Base-by-base conservation (phyloP, 305 asterid genomes). In the Rubia tinctorum region DNA sequence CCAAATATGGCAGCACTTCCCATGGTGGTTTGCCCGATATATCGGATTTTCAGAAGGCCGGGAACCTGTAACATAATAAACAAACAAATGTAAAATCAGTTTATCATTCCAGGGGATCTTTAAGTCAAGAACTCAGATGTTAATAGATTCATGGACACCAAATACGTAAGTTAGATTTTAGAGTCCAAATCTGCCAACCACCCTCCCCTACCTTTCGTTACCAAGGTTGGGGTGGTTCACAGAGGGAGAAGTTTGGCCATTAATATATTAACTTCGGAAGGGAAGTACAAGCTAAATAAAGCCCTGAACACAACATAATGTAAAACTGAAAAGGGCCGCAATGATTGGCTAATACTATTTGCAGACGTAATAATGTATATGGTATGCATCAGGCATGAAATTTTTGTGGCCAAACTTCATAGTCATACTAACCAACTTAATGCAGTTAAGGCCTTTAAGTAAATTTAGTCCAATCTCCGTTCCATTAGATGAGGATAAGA, bases 61-160 rank as follows among this genome's bases (percentile, higher is more conserved):
- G 64, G 64, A 59, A 59, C 64, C 37, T 59, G 64, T 59, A 59
- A 23, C 64, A 59, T 10, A 9, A 59, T 59, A 23, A 22, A 59
- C n/a, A n/a, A n/a, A n/a, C 34, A 59, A 59, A 45, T 45, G 17
- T 8, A 22, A n/a, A 58, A 14, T 22, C 10, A 58, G 63, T 58
- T 20, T 58, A 59, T 59, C 37, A 22, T 59, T 56, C 30, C 62
- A 20, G 27, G 13, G 20, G 27, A n/a, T 56, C 30, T 22, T 56
- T 20, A 56, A 20, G 30, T 22, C 30, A 20, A 56, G 27, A 56
- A 18, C 27, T 56, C 62, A 7, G 25, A 56, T 56, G 27, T 56
- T 56, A 7, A 56, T 56, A 7, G 11, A 56, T 18, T 56, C 62
- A 56, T n/a, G 13, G 62, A 20, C n/a, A n/a, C n/a, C n/a, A n/a